These are phyloP conservation scores for Penicillium griseofulvum DNA, from an alignment of 2,329 filamentous ascomycete genomes.

Conservation along the genomic window DNA sequence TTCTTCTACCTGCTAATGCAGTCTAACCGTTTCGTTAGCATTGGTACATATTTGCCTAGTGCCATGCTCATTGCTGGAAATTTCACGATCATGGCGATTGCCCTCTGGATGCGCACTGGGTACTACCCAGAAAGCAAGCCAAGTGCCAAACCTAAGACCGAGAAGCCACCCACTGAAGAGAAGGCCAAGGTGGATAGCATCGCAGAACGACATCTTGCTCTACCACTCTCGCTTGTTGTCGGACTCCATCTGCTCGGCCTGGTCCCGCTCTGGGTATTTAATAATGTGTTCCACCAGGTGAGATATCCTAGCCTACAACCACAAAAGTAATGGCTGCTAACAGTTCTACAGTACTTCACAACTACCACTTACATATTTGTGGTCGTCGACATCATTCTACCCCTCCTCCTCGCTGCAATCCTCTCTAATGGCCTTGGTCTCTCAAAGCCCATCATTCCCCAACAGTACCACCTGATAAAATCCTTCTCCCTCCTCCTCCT, in stretches of 20 bases:
- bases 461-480: constrained; percentile 76
- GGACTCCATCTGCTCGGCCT: constrained; percentile 72
- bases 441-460: constrained; percentile 53
- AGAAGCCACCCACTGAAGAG: constrained; percentile 23
- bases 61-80: constrained; percentile 96
- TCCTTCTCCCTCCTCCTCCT: constrained; percentile 90
- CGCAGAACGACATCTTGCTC: constrained; percentile 41
- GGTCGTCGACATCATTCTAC: constrained; percentile 55
- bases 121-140: constrained; percentile 39
- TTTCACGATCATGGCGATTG: constrained; percentile 93
- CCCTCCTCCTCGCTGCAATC: constrained; percentile 55
- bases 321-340: constrained; percentile 6
- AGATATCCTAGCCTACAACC: constrained; percentile 30
- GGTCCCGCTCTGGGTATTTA: constrained; percentile 83
- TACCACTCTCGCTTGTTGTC: constrained; percentile 68
- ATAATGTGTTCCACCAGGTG: constrained; percentile 66
- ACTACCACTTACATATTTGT: constrained; percentile 60
- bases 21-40: constrained; percentile 89
- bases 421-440: constrained; percentile 49
- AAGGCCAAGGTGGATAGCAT: constrained; percentile 14
- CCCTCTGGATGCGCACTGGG: constrained; percentile 89
- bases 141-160: constrained; percentile 31
- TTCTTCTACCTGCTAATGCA: constrained; percentile 98
- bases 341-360: constrained; percentile 53
- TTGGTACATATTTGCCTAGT: constrained; percentile 92